A percentile compares a stretch with the other conserved stretches of the same genome.
Evolutionary conservation across 2,329 filamentous ascomycete genomes (phyloP).

Genomic region (Fusarium sp.): DNA sequence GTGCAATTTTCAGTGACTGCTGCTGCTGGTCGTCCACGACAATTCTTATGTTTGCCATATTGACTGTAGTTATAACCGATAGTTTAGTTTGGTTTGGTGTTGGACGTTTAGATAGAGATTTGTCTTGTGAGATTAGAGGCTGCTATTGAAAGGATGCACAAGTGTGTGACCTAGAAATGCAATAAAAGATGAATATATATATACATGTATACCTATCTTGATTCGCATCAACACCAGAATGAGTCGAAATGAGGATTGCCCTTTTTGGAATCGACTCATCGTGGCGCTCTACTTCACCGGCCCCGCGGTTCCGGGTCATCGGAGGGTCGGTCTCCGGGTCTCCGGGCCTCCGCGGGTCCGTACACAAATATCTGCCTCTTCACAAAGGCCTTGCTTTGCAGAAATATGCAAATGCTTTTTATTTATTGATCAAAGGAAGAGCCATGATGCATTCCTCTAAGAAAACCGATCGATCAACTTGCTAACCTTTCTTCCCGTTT

Average conservation of each 20-base stretch:
- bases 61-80: no score
- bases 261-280: background rate
- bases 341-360: background rate
- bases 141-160: no score
- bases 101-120: no score
- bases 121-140: no score
- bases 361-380: background rate
- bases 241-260: conserved; percentile 1
- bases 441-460: no score
- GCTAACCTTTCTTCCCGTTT: conserved; percentile 42
- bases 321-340: background rate
- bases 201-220: background rate
- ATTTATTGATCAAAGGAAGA: no score
- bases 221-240: background rate
- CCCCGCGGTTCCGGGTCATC: background rate
- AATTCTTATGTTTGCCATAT: background rate
- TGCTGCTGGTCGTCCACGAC: background rate
- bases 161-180: no score
- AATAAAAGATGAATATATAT: background rate
- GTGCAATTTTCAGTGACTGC: accelerated
- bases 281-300: background rate
- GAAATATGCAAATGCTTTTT: no score
- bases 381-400: no score
- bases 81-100: no score
- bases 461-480: conserved; percentile 43